Evolutionary conservation across 2,329 filamentous ascomycete genomes (phyloP).

Genomic region (Orbilia ellipsospora): DNA sequence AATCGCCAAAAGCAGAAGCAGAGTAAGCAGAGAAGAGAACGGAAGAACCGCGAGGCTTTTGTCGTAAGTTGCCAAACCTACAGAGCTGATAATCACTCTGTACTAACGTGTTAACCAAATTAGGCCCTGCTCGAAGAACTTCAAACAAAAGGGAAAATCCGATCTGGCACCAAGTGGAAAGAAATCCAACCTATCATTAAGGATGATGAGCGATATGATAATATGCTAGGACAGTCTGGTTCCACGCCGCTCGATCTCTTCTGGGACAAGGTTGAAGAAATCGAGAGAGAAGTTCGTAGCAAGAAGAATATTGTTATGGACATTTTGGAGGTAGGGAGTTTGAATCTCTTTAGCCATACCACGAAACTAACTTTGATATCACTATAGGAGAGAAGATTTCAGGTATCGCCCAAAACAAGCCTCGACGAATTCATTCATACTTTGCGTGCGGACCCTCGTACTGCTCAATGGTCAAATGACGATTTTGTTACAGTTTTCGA

Average conservation of each 20-base stretch:
- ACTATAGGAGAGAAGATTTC: conserved; percentile 84
- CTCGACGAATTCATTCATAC: conserved; percentile 87
- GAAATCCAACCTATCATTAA: conserved; percentile 79
- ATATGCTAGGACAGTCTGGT: conserved; percentile 83
- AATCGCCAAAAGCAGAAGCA: conserved; percentile 87
- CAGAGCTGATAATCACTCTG: neutral
- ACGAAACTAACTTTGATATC: conserved; percentile 42
- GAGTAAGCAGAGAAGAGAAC: conserved; percentile 80
- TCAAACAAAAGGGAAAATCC: conserved; percentile 80
- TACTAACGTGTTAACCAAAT: conserved; percentile 8
- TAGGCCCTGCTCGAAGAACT: conserved; percentile 77
- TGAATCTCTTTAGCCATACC: neutral
- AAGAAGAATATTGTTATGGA: conserved; percentile 86
- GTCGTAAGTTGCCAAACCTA: conserved; percentile 61
- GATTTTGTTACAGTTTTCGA: conserved; percentile 84
- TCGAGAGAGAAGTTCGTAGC: conserved; percentile 85
- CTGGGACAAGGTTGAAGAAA: conserved; percentile 94
- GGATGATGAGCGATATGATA: conserved; percentile 82
- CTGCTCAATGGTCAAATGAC: conserved; percentile 85
- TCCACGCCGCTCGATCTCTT: conserved; percentile 91
- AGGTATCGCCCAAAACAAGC: conserved; percentile 85
- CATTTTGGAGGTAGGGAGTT: conserved; percentile 79
- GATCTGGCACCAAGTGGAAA: conserved; percentile 89
- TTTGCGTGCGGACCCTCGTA: conserved; percentile 86
- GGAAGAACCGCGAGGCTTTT: conserved; percentile 86